Conservation (phyloP, 2,329 filamentous ascomycete genomes). For the Calonectria pseudoturangicola region DNA sequence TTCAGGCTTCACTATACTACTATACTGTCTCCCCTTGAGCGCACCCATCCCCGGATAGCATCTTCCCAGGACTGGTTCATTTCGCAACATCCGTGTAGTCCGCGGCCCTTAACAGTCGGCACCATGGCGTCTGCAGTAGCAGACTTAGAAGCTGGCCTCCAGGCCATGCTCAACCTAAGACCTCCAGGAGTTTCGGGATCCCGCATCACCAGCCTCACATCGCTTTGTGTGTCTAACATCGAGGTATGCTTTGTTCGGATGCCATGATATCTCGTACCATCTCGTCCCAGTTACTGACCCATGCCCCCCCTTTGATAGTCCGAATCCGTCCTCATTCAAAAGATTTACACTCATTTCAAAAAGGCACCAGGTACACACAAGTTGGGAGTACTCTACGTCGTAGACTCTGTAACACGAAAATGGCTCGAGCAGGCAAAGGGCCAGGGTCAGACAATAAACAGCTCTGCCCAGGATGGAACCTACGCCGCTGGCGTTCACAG, state of each 20-base stretch:
- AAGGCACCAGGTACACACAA: constrained; percentile 97
- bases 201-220: constrained; percentile 91
- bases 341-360: constrained; percentile 97
- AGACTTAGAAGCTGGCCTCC: constrained; percentile 92
- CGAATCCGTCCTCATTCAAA: constrained; percentile 95
- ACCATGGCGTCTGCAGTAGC: constrained; percentile 88
- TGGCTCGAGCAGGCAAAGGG: constrained; percentile 97
- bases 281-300: constrained; percentile 47
- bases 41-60: constrained; percentile 34
- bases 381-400: constrained; percentile 98
- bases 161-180: constrained; percentile 93
- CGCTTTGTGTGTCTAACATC: constrained; percentile 90
- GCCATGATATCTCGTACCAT: constrained; percentile 2
- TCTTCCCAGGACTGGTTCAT: constrained; percentile 41
- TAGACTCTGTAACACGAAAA: constrained; percentile 99
- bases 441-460: constrained; percentile 87
- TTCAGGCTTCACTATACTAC: constrained; percentile 37
- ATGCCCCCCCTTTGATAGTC: constrained; percentile 73
- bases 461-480: constrained; percentile 89
- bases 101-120: constrained; percentile 41
- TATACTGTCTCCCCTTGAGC: constrained; percentile 41
- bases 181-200: constrained; percentile 95
- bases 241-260: constrained; percentile 76
- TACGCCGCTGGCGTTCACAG: constrained; percentile 96
- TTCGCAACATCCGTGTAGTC: constrained; percentile 50